Conservation (phyloP, 2,329 filamentous ascomycete genomes). For the Neofusicoccum ribis region DNA sequence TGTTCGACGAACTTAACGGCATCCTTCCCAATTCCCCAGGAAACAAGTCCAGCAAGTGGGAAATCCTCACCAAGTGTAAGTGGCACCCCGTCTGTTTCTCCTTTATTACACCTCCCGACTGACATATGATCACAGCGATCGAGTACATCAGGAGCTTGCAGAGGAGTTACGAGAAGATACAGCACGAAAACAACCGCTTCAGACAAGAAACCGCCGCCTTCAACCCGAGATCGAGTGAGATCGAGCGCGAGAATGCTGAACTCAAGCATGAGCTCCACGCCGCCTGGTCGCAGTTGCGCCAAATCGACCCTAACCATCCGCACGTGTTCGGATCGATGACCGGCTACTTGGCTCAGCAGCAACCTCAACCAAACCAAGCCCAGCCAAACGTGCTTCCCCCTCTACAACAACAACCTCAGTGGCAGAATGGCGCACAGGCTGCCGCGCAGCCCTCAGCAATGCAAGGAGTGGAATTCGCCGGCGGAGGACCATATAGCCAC, state of each 20-base stretch:
- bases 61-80: conserved; percentile 81
- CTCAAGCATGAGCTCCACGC: conserved; percentile 48
- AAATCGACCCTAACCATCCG: conserved; percentile 46
- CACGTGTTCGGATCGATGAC: conserved; percentile 52
- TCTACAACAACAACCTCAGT: conserved; percentile 40
- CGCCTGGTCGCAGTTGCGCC: conserved; percentile 48
- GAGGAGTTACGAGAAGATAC: conserved; percentile 40
- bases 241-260: conserved; percentile 49
- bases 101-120: neutral
- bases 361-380: neutral
- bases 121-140: conserved; percentile 41
- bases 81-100: neutral
- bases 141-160: conserved; percentile 49
- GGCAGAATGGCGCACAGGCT: conserved; percentile 21
- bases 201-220: conserved; percentile 37
- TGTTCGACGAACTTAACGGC: conserved; percentile 78
- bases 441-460: conserved; percentile 43
- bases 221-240: conserved; percentile 42
- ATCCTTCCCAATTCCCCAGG: conserved; percentile 78
- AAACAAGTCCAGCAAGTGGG: conserved; percentile 86
- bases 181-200: conserved; percentile 42
- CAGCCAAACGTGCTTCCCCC: conserved; percentile 35
- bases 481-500: conserved; percentile 32
- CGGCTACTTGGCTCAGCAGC: conserved; percentile 43
- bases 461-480: conserved; percentile 52